Evolutionary conservation across 305 asterid genomes (phyloP), one percentile per base, ranked within the genome.

Genomic region (Solanum aculeatissimum): DNA sequence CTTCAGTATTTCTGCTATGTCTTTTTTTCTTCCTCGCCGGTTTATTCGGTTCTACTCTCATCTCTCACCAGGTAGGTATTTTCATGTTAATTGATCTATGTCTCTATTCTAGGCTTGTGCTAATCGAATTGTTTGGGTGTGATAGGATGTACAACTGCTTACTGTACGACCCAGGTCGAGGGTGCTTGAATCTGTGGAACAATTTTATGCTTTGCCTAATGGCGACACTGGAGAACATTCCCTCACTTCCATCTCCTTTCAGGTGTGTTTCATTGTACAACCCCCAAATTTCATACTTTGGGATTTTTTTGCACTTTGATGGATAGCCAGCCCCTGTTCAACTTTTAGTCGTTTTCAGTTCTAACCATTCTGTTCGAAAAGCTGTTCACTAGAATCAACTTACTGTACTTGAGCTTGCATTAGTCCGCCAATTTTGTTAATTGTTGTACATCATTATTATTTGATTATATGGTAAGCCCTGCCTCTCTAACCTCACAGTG

Each of bases 21-120:
- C 89, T 97, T 60, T 94, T 89, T 91, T 97, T 93, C 89, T 94
- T 95, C 75, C 91, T 97, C 71, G 95, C 95, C 75, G 98, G 99
- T 38, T 94, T 94, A 82, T 91, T 92, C 65, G 97, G 95, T 84
- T 92, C 94, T 12, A 85, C 97, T 21, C 97, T 97, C 43, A 89
- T 97, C 78, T 90, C 91, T 83, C 97, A 91, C 78, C 95, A 91
- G 98, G 99, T 95, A 40, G 2, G 47, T 53, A 4, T 53, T 69
- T 47, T 80, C 40, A 12, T 75, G 4, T 27, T 74, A 74, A 25
- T 15, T 2, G 63, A 27, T 77, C 4, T 4, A 53, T 32, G 25
- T 32, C 11, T 83, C 12, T 81, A 51, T 42, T 81, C 40, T 42
- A 71, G 9, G 19, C 6, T 35, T 68, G 32, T 29, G 38, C 78